phyloP scores from a whole-genome alignment of 2,329 filamentous ascomycete species.

The Penicillium concentricum region DNA sequence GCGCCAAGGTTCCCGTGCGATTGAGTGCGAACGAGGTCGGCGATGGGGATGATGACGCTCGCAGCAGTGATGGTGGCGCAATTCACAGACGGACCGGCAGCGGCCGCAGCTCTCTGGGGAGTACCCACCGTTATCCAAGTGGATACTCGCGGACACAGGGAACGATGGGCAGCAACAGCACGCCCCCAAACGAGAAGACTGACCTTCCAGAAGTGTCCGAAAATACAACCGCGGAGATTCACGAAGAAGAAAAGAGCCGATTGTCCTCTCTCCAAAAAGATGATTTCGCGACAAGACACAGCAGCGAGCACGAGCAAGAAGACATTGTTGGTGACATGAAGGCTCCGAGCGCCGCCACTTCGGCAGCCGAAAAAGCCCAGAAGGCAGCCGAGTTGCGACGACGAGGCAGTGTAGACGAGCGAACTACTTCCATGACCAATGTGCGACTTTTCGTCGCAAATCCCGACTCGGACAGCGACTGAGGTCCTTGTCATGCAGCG shows the following conservation, averaged over 20 bases:
- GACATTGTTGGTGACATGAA: slow-evolving; percentile 54
- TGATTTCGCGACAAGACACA: slow-evolving; percentile 32
- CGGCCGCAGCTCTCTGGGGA: slow-evolving; percentile 57
- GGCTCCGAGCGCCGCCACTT: slow-evolving; percentile 41
- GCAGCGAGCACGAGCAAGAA: slow-evolving; percentile 49
- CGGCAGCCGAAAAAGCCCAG: slow-evolving; percentile 40
- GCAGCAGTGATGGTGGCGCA: slow-evolving; percentile 35
- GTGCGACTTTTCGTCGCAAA: slow-evolving; percentile 50
- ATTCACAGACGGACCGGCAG: slow-evolving; percentile 57
- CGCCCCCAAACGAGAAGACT: slow-evolving; percentile 49
- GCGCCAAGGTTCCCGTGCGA: slow-evolving; percentile 83
- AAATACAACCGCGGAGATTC: slow-evolving; percentile 32
- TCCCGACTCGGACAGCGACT: slow-evolving; percentile 46
- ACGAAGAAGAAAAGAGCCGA: slow-evolving; percentile 29
- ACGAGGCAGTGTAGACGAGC: slow-evolving; percentile 50
- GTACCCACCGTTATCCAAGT: slow-evolving; percentile 44
- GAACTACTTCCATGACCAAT: slow-evolving; percentile 48
- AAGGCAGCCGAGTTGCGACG: slow-evolving; percentile 47
- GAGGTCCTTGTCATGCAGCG: not conserved
- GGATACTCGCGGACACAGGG: slow-evolving; percentile 44
- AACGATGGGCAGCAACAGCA: slow-evolving; percentile 53
- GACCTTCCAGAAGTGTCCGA: slow-evolving; percentile 46
- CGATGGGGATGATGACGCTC: slow-evolving; percentile 70
- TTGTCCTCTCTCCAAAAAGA: slow-evolving; percentile 26
- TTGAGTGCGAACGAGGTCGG: slow-evolving; percentile 95